These are phyloP conservation scores for Cladosporium sp. DNA, from an alignment of 2,329 filamentous ascomycete species.

Conservation along the genomic window DNA sequence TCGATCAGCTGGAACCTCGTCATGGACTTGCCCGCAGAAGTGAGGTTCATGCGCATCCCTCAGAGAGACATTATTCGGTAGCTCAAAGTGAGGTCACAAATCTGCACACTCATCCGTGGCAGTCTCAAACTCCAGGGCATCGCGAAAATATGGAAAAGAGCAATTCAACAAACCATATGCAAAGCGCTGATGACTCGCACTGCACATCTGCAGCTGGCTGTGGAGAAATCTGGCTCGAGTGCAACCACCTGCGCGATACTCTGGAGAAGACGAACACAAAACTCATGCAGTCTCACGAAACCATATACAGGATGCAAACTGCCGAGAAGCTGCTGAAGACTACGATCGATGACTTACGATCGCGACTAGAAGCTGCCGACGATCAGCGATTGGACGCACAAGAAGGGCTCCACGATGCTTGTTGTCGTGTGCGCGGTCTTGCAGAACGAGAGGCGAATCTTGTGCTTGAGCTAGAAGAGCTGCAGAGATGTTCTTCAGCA, in stretches of 20 bases:
- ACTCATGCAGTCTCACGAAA: constrained; percentile 44
- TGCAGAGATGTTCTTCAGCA: constrained; percentile 13
- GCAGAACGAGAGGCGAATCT: constrained; percentile 35
- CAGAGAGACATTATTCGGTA: background rate
- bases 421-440: constrained; percentile 41
- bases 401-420: constrained; percentile 37
- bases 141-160: background rate
- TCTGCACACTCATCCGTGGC: background rate
- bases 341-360: constrained; percentile 43
- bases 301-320: constrained; percentile 43
- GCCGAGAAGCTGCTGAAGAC: constrained; percentile 41
- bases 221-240: constrained; percentile 41
- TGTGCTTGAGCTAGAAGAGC: constrained; percentile 23
- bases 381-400: constrained; percentile 44
- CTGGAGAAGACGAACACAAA: constrained; percentile 41
- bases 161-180: background rate
- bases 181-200: background rate
- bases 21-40: background rate
- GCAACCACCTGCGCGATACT: constrained; percentile 42
- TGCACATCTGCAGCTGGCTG: constrained; percentile 28
- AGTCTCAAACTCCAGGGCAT: background rate
- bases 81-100: background rate
- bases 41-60: background rate
- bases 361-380: constrained; percentile 44
- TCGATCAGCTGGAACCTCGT: constrained; percentile 40